phyloP scores from a whole-genome alignment of 768 basidiomycete genomes.

The Leccinum olivaceopallidum region DNA sequence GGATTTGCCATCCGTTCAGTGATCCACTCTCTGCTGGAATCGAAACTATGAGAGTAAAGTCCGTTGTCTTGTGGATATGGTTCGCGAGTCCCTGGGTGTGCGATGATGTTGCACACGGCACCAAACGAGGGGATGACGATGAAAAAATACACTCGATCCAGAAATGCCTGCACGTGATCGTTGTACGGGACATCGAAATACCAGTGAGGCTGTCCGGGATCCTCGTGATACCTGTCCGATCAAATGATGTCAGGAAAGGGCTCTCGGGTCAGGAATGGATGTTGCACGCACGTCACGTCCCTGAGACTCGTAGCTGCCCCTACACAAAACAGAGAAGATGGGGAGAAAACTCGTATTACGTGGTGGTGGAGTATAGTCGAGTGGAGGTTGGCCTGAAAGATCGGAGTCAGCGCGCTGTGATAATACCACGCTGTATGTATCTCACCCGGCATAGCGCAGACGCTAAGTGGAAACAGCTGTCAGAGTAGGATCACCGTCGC shows the following conservation, averaged over 20 bases:
- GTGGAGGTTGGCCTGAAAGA: too few relatives aligned
- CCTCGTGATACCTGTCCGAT: constrained; percentile 59
- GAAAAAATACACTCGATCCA: constrained; percentile 38
- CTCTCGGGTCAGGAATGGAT: not conserved
- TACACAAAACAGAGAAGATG: too few relatives aligned
- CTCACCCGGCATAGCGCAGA: too few relatives aligned
- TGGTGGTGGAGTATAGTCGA: too few relatives aligned
- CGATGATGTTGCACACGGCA: not conserved
- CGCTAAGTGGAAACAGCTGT: too few relatives aligned
- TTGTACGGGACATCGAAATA: constrained; percentile 61
- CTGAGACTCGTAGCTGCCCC: too few relatives aligned
- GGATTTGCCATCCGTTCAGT: constrained; percentile 68
- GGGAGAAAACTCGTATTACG: too few relatives aligned
- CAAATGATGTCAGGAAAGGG: not conserved
- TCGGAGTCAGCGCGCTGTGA: too few relatives aligned
- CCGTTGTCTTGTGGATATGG: not conserved
- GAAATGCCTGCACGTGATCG: constrained; percentile 52
- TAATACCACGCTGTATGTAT: too few relatives aligned
- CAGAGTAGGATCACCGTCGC: too few relatives aligned
- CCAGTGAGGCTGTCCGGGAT: constrained; percentile 67
- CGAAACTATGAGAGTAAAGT: constrained; percentile 78
- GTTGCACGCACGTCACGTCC: constrained; percentile 49
- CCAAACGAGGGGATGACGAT: not conserved
- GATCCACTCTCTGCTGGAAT: constrained; percentile 69
- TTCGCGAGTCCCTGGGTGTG: not conserved